These are phyloP conservation scores for Salisapilia sapeloensis DNA, from an alignment of 352 stramenopile genomes.

Conservation along the genomic window DNA sequence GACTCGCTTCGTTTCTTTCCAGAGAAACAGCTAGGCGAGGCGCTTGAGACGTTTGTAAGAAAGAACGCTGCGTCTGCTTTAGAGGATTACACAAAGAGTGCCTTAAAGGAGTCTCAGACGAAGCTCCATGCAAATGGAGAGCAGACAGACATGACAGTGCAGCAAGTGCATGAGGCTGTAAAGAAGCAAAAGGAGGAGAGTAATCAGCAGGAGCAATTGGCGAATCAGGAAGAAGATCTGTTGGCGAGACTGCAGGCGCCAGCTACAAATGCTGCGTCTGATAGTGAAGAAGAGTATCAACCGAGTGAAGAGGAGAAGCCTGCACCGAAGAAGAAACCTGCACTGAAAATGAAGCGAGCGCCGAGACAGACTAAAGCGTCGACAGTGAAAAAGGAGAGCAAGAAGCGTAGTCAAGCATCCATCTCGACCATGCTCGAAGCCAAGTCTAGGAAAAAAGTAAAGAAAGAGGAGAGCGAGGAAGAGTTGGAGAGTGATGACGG, in stretches of 20 bases:
- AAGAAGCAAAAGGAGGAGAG: slow-evolving; percentile 45
- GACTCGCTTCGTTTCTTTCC: slow-evolving; percentile 63
- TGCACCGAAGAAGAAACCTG: not conserved
- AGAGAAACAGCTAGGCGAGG: slow-evolving; percentile 39
- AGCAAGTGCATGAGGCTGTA: slow-evolving; percentile 46
- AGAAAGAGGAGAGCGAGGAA: not conserved
- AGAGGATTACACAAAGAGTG: slow-evolving; percentile 50
- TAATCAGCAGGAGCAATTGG: slow-evolving; percentile 27
- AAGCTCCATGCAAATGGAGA: slow-evolving; percentile 29
- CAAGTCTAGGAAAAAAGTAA: not conserved
- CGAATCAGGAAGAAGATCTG: slow-evolving; percentile 26
- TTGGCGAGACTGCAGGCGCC: not conserved
- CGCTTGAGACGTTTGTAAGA: slow-evolving; percentile 62
- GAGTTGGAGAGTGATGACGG: not conserved
- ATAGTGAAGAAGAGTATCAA: not conserved
- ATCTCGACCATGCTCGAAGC: not conserved
- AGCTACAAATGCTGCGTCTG: not conserved
- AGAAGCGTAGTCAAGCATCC: not conserved
- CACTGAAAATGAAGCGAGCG: not conserved
- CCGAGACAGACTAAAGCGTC: not conserved
- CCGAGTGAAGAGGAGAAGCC: not conserved
- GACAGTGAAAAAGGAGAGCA: not conserved
- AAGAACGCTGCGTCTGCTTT: slow-evolving; percentile 71
- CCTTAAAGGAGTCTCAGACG: slow-evolving; percentile 54
- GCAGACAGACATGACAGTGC: slow-evolving; percentile 30